Conservation (phyloP, 129 eudicot species). For the Smallanthus sonchifolius region DNA sequence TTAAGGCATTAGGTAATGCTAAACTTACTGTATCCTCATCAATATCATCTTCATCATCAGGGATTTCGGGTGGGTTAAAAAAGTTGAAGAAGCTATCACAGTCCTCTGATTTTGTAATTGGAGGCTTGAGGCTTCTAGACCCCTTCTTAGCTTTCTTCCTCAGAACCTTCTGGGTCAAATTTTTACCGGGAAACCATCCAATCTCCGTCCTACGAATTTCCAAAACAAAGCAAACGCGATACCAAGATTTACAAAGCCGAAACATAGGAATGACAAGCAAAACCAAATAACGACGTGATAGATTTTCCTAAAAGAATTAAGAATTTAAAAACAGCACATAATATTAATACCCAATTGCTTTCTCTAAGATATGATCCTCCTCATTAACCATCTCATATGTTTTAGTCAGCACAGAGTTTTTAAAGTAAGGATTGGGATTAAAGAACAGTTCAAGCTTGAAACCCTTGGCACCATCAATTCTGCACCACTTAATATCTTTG, state of each 20-base stretch:
- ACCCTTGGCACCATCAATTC: conserved; percentile 70
- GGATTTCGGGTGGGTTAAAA: conserved; percentile 83
- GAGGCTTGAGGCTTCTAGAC: conserved; percentile 70
- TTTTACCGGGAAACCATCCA: conserved; percentile 90
- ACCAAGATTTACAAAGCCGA: not conserved
- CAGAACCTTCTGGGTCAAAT: conserved; percentile 77
- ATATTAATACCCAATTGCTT: conserved; percentile 69
- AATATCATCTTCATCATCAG: conserved; percentile 75
- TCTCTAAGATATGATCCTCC: conserved; percentile 89
- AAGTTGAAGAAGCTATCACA: conserved; percentile 96
- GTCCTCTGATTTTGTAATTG: conserved; percentile 72
- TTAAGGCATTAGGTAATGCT: conserved; percentile 2
- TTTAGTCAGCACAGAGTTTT: conserved; percentile 64
- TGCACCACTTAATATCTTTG: conserved; percentile 82
- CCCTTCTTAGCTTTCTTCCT: conserved; percentile 93
- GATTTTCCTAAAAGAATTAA: not conserved
- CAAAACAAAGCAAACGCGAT: too few relatives aligned
- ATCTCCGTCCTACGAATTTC: conserved; percentile 70
- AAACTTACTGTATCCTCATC: conserved; percentile 62
- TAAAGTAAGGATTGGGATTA: conserved; percentile 81
- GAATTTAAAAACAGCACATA: not conserved
- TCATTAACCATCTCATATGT: conserved; percentile 96
- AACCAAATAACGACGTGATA: not conserved
- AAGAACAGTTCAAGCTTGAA: conserved; percentile 84
- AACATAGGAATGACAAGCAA: not conserved